Percentiles rank a stretch among this genome's conserved stretches.
These are phyloP conservation scores for Arachnomyces sp. DNA, from an alignment of 2,329 filamentous ascomycete genomes.

Conservation along the genomic window DNA sequence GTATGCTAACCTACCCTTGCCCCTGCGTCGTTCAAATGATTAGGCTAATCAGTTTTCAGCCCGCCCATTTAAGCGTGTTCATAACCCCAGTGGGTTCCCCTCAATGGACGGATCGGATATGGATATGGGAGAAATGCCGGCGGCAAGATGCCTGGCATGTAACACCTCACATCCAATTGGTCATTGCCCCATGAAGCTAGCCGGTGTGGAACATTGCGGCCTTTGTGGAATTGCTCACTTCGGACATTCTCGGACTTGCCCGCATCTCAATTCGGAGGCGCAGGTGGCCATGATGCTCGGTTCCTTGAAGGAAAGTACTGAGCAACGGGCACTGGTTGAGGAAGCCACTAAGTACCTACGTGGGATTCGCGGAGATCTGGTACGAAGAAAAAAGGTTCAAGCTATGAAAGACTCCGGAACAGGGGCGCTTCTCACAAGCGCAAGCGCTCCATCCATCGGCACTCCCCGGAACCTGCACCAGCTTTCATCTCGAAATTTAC, in stretches of 20 bases:
- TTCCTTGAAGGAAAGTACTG: constrained; percentile 52
- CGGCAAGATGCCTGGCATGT: constrained; percentile 47
- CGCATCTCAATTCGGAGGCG: constrained; percentile 55
- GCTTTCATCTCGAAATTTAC: no score
- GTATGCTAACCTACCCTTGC: constrained; percentile 4
- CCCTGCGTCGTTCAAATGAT: no score
- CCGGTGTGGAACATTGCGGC: constrained; percentile 54
- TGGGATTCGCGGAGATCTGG: constrained; percentile 49
- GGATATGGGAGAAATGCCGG: not conserved
- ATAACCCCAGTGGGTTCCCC: constrained; percentile 14
- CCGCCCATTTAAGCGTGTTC: constrained; percentile 33
- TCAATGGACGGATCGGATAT: constrained; percentile 1
- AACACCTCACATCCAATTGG: constrained; percentile 46
- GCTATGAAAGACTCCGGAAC: constrained; percentile 14
- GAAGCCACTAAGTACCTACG: constrained; percentile 50
- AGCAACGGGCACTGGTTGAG: constrained; percentile 47
- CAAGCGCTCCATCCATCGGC: not conserved
- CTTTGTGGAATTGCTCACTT: constrained; percentile 59
- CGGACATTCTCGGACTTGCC: constrained; percentile 50
- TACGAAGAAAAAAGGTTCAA: constrained; percentile 41
- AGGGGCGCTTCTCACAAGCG: no score
- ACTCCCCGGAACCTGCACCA: not conserved
- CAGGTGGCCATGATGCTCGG: constrained; percentile 59
- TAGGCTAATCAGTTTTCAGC: constrained; percentile 17
- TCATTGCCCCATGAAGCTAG: constrained; percentile 54